Evolutionary conservation across 1,139 yeast genomes (phyloP), one percentile per base, ranked within the genome.

Genomic region (Scheffersomyces stambukii): DNA sequence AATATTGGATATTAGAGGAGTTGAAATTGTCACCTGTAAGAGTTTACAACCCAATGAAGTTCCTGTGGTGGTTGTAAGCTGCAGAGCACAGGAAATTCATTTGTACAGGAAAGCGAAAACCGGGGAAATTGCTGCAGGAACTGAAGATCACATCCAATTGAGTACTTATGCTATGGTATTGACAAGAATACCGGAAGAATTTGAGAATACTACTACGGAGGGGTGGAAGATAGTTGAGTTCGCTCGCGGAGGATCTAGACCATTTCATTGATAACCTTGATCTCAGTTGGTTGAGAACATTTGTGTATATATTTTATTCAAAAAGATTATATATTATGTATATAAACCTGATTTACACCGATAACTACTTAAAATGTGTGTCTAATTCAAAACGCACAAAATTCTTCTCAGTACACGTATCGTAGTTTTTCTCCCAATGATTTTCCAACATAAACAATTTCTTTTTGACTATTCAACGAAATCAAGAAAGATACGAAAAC

Each of bases 141-240:
- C 91, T 28, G 96, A 88, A 53, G 95, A 91, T 50, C 88, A 86
- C 57, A 88, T 93, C 44, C 81, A 86, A 57, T 74, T 86, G 70
- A 81, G 95, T 47, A 82, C 95, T 9, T 93, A 93, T 54, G 97
- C 96, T 27, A 81, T 93, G 89, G 98, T 91, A 16, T 69, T 93
- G 49, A 88, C 98, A 16, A 77, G 98, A 59, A 68, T 84, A 32
- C 89, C 96, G 8, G 98, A 89, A 56, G 89, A 89, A 41, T 77
- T 93, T 52, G 95, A 81, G 38, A 85, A 93, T 54, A 72, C 75
- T 33, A 88, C 81, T 46, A 93, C 99, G 16, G 95, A 86, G 51
- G 99, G 99, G 23, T 93, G 98, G 98, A 86, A 85, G 65, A 79
- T 93, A 34, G 63, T 91, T 51, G 98, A 93, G 60, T 84, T 93